Evolutionary conservation across 202 grass and related monocot genomes (phyloP), one percentile per base, ranked within the genome.

Genomic region (Eragrostis tef): DNA sequence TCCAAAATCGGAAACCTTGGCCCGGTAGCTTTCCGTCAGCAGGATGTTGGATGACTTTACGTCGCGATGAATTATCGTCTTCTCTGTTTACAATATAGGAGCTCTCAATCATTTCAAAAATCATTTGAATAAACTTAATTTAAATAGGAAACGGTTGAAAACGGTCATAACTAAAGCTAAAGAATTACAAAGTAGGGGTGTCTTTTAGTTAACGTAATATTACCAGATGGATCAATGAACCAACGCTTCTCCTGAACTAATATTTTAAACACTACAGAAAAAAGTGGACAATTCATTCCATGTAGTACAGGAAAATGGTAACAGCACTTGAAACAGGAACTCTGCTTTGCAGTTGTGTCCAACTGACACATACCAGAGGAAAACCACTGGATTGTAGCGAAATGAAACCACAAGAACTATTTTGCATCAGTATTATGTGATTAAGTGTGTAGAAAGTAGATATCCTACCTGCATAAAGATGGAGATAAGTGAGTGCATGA

Each of bases 1-100:
- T 52, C 93, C 93, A 59, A 96, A 99, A 63, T 96, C 90, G 1
- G 96, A 96, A 26, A 97, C 94, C 80, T 97, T 97, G 17, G 90
- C 92, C 6, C 94, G 88, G 58, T 89, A 97, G 79, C 81, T 89
- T 48, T 97, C 94, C 51, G 94, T 97, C 21, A 97, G 86, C 42
- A 97, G 84, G 83, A 97, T 97, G 76, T 97, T 97, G 34, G 94
- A 97, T 26, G 94, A 97, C 87, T 97, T 97, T 41, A 97, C 94
- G 79, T 97, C 94, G 3, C 94, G 94, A 77, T 97, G 94, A 72
- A 97, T 97, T 86, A 97, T 97, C 0, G 91, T 97, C 86, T 90
- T 97, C 73, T 97, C 94, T 97, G 90, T 85, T 75, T 62, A 89
- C 21, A 89, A 11, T 26, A 69, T 15, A 88, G 2, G 82, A 63